Evolutionary conservation across 805 yeast species (phyloP).

Genomic region (Candida qinlingensis): DNA sequence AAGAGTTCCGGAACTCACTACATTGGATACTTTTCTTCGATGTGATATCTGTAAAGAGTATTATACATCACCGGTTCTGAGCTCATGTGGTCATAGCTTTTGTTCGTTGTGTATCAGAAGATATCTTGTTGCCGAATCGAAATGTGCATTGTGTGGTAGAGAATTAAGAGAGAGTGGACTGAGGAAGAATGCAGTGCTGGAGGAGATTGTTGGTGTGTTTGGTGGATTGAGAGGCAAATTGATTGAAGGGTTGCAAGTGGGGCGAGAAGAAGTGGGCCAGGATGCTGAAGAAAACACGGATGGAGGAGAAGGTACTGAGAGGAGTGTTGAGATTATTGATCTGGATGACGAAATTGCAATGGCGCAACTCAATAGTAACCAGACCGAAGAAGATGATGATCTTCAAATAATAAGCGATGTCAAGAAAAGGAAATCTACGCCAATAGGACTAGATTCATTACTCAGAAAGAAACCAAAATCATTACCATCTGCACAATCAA

Average conservation of each 20-base stretch:
- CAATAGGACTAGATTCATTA: conserved; percentile 13
- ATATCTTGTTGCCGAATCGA: conserved; percentile 49
- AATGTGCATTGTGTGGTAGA: conserved; percentile 75
- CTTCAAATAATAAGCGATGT: conserved; percentile 26
- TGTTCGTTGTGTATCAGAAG: conserved; percentile 84
- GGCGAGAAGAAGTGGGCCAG: neutral
- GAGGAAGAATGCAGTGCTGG: conserved; percentile 62
- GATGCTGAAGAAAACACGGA: neutral
- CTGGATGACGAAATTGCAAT: conserved; percentile 14
- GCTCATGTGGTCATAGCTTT: conserved; percentile 84
- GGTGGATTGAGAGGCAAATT: conserved; percentile 36
- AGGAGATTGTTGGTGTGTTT: conserved; percentile 60
- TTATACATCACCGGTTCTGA: conserved; percentile 70
- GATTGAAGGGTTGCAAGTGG: conserved; percentile 25
- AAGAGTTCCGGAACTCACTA: conserved; percentile 47
- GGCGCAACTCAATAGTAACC: neutral
- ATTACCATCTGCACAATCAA: neutral
- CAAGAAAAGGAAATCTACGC: conserved; percentile 15
- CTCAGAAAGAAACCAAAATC: conserved; percentile 14
- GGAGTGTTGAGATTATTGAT: conserved; percentile 8
- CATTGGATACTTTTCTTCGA: conserved; percentile 64
- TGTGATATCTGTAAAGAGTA: conserved; percentile 89
- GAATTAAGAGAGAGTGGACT: conserved; percentile 67
- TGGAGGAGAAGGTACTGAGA: neutral
- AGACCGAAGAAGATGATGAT: conserved; percentile 24